Evolutionary conservation across 176 grass and related monocot genomes (phyloP), one percentile per base, ranked within the genome.

Genomic region (Aegilops sharonensis): DNA sequence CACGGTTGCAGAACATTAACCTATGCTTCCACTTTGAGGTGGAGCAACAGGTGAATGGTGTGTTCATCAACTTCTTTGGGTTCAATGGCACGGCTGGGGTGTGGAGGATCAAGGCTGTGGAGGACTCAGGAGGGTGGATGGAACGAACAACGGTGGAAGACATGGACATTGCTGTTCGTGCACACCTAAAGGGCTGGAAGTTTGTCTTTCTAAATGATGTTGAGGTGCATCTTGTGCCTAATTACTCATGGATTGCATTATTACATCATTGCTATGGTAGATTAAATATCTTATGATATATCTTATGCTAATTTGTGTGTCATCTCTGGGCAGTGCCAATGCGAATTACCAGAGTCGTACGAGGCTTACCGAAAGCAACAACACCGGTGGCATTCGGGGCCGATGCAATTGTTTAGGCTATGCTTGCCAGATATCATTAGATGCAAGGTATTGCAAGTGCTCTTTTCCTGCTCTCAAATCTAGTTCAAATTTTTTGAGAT

Each of bases 21-120:
- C 81, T 98, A 9, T 87, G 93, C 88, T 98, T 98, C 86, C 96
- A 98, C 78, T 98, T 98, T 72, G 96, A 98, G 78, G 96, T 98
- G 86, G 96, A 98, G 54, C 96, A 98, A 71, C 96, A 98, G 87
- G 96, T 98, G 30, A 95, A 95, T 31, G 90, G 92, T 54, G 75
- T 91, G 64, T 95, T 94, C 88, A 77, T 98, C 56, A 90, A 91
- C 84, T 98, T 98, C 90, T 98, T 98, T 34, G 96, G 93, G 25
- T 98, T 98, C 90, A 98, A 98, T 13, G 93, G 96, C 60, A 98
- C 96, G 0, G 96, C 96, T 11, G 96, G 96, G 4, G 96, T 98
- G 4, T 98, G 96, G 96, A 93, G 93, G 82, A 92, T 95, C 59
- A 94, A 88, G 61, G 92, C 93, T 1, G 37, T 98, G 61, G 92